phyloP scores from a whole-genome alignment of 331 rosid species.

The Saraca asoca region DNA sequence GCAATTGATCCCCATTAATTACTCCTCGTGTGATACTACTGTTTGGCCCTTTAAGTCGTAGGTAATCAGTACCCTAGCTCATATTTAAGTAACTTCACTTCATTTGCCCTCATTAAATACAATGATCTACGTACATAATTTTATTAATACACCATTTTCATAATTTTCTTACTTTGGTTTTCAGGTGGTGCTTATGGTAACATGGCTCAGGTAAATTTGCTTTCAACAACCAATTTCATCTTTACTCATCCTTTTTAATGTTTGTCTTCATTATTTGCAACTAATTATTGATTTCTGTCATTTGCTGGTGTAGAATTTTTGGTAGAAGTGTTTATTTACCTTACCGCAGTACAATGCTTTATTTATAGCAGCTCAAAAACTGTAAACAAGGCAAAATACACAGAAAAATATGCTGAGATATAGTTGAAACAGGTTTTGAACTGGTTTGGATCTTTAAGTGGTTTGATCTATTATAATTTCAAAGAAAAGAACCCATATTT shows the following conservation, averaged over 20 bases:
- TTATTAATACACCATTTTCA: not conserved
- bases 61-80: not conserved
- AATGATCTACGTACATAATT: slow-evolving; percentile 6
- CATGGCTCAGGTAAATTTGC: slow-evolving; percentile 49
- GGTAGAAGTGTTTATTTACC: too few relatives aligned
- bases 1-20: slow-evolving; percentile 3
- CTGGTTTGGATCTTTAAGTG: not conserved
- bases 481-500: not conserved
- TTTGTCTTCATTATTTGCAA: not conserved
- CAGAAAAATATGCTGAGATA: slow-evolving; percentile 4
- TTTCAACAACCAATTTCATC: slow-evolving; percentile 10
- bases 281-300: not conserved
- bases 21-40: not conserved
- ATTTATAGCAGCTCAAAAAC: slow-evolving; percentile 6
- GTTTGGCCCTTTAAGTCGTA: not conserved
- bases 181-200: slow-evolving; percentile 56
- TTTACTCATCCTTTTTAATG: not conserved
- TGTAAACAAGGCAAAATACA: slow-evolving; percentile 20
- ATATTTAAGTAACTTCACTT: not conserved
- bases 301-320: not conserved
- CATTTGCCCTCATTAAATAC: not conserved
- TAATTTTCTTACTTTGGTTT: slow-evolving; percentile 20
- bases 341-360: slow-evolving; percentile 7
- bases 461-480: too few relatives aligned
- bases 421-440: not conserved